Evolutionary conservation across 176 grass and related monocot genomes (phyloP).

Genomic region (Olyra latifolia): DNA sequence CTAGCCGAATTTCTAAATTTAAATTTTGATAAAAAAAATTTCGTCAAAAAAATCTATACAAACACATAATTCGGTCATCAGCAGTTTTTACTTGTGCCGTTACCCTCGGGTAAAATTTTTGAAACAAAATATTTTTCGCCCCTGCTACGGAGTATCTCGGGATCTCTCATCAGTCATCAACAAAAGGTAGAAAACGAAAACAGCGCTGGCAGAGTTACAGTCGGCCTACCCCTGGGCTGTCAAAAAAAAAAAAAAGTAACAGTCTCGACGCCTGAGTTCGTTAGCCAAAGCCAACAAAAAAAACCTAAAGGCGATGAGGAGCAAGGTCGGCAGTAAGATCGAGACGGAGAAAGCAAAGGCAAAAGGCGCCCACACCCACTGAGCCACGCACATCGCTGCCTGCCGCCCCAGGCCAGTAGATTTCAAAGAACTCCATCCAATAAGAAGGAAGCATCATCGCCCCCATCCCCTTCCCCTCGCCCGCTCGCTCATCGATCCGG

Average conservation of each 20-base stretch:
- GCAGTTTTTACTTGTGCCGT: too few relatives aligned
- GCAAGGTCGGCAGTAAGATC: conserved; percentile 15
- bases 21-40: too few relatives aligned
- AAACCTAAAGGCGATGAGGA: conserved; percentile 20
- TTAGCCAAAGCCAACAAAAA: conserved; percentile 38
- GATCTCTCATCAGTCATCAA: not conserved
- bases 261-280: not conserved
- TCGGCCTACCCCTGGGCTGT: not conserved
- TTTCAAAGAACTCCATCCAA: conserved; percentile 19
- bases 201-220: not conserved
- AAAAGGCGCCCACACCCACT: conserved; percentile 41
- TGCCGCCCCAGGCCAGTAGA: not conserved
- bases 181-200: not conserved
- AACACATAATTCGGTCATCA: too few relatives aligned
- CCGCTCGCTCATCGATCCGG: conserved; percentile 47
- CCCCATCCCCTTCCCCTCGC: not conserved
- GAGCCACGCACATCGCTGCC: not conserved
- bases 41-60: too few relatives aligned
- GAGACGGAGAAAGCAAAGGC: conserved; percentile 50
- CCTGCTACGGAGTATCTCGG: not conserved
- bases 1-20: too few relatives aligned
- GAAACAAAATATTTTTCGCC: too few relatives aligned
- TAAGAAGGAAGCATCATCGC: not conserved
- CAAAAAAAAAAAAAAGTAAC: not conserved
- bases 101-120: too few relatives aligned